phyloP scores from a whole-genome alignment of 1,284 basidiomycete species.

The Naganishia cerealis region DNA sequence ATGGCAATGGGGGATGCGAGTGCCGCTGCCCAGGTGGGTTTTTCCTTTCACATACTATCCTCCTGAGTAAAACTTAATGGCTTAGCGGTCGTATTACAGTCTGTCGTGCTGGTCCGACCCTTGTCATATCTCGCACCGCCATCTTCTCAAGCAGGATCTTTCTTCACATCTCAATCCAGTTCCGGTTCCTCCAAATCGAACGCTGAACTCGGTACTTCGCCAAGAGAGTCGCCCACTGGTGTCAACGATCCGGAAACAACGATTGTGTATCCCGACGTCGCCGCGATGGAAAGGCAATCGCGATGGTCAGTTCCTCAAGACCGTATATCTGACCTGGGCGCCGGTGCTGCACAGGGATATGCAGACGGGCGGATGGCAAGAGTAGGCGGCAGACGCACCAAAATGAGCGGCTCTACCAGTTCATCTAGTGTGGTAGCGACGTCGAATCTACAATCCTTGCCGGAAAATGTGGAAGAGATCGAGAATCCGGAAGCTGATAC shows the following conservation, averaged over 20 bases:
- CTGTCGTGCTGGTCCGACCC: slow-evolving; percentile 13
- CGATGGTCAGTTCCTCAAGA: not conserved
- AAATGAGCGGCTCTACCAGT: slow-evolving; percentile 6
- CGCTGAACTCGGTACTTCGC: not conserved
- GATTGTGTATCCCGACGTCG: not conserved
- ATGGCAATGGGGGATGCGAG: slow-evolving; percentile 19
- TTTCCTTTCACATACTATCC: not conserved
- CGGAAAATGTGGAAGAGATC: slow-evolving; percentile 5
- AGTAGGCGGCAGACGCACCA: slow-evolving; percentile 1
- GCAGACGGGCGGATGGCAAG: not conserved
- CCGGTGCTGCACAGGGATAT: not conserved
- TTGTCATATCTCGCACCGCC: slow-evolving; percentile 14
- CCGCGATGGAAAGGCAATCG: not conserved
- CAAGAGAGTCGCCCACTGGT: slow-evolving; percentile 9
- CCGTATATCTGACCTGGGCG: not conserved
- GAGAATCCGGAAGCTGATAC: not conserved
- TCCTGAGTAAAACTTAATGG: not conserved
- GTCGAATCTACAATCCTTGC: slow-evolving; percentile 2
- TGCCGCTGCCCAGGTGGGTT: slow-evolving; percentile 8
- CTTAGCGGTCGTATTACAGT: not conserved
- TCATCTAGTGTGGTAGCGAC: slow-evolving; percentile 2
- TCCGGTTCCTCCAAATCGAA: slow-evolving; percentile 10
- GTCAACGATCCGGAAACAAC: not conserved
- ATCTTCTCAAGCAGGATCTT: slow-evolving; percentile 18
- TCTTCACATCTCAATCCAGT: slow-evolving; percentile 13